Evolutionary conservation across 1,139 yeast species (phyloP).

Genomic region (Eremothecium sinecaudum): DNA sequence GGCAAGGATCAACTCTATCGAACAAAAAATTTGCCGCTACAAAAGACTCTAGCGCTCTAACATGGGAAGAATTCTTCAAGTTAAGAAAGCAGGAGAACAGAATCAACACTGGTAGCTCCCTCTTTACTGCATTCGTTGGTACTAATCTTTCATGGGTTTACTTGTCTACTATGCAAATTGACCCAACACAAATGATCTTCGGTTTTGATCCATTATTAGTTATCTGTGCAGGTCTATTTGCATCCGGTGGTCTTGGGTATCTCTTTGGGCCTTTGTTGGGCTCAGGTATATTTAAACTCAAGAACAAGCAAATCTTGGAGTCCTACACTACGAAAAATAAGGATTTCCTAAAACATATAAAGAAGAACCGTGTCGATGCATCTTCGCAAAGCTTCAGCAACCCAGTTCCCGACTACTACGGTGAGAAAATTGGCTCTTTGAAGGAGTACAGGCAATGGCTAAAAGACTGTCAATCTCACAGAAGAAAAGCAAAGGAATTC

Average conservation of each 20-base stretch:
- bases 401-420: constrained; percentile 96
- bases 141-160: constrained; percentile 66
- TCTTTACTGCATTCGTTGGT: constrained; percentile 58
- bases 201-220: constrained; percentile 85
- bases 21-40: background rate
- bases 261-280: constrained; percentile 81
- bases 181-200: constrained; percentile 68
- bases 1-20: no score
- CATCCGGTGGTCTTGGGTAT: constrained; percentile 72
- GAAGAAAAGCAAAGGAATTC: constrained; percentile 76
- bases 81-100: constrained; percentile 69
- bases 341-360: constrained; percentile 62
- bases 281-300: constrained; percentile 50
- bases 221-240: constrained; percentile 53
- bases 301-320: constrained; percentile 40
- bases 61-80: constrained; percentile 72
- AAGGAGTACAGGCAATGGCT: constrained; percentile 90
- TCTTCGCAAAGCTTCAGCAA: constrained; percentile 84
- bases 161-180: constrained; percentile 71
- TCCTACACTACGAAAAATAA: constrained; percentile 55
- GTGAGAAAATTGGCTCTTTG: constrained; percentile 84
- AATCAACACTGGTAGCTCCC: constrained; percentile 58
- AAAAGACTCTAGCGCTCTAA: constrained; percentile 9
- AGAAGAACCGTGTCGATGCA: constrained; percentile 81
- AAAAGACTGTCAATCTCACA: constrained; percentile 86